phyloP scores from a whole-genome alignment of 2,329 filamentous ascomycete species.

The Aspergillus unguis region DNA sequence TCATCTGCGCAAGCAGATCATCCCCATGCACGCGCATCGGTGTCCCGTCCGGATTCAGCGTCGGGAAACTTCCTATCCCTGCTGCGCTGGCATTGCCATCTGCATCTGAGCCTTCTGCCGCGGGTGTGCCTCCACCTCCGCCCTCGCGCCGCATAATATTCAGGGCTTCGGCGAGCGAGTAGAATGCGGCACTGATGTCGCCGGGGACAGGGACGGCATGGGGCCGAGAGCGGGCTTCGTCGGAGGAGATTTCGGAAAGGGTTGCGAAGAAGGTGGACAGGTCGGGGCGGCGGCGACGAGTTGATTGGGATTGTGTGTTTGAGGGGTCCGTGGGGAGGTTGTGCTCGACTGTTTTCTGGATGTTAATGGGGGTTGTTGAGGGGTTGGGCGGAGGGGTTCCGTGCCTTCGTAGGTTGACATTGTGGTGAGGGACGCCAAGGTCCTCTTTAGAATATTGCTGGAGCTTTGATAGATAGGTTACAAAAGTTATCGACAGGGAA shows the following conservation, averaged over 20 bases:
- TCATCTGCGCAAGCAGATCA: conserved; percentile 53
- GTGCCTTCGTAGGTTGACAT: conserved; percentile 45
- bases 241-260: conserved; percentile 55
- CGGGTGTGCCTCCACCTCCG: conserved; percentile 26
- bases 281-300: conserved; percentile 55
- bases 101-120: conserved; percentile 16
- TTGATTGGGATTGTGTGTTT: conserved; percentile 17
- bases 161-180: conserved; percentile 59
- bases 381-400: not conserved
- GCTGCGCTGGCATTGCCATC: conserved; percentile 10
- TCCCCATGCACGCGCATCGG: conserved; percentile 29
- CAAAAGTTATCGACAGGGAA: not conserved
- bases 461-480: not conserved
- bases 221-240: conserved; percentile 50
- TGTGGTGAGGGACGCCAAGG: conserved; percentile 12
- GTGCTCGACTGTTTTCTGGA: conserved; percentile 39
- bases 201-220: conserved; percentile 59
- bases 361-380: not conserved
- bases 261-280: conserved; percentile 64
- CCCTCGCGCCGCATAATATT: conserved; percentile 53
- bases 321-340: conserved; percentile 18
- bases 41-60: conserved; percentile 1
- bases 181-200: conserved; percentile 59
- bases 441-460: not conserved
- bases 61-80: conserved; percentile 25